Base-by-base conservation (phyloP, 2,329 filamentous ascomycete genomes). In the Cladosporium velox region DNA sequence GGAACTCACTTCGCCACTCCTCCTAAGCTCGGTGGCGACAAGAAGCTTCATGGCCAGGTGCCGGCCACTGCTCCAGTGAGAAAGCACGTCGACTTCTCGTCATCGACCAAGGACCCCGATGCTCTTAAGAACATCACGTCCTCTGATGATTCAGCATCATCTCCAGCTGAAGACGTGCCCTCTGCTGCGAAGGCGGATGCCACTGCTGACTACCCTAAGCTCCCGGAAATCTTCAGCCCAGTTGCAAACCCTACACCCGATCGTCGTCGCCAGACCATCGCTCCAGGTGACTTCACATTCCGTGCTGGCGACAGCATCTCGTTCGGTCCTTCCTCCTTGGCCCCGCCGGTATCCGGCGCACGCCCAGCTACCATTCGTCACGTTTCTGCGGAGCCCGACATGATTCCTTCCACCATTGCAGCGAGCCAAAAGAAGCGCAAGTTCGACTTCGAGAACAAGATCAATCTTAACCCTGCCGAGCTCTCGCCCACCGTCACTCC, bases 31-130 rank as follows among this genome's bases (percentile, higher is more conserved):
- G 66, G 64, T 44, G 66, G 57, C 8, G 32, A 70, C 47, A 52
- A 70, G 69, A 66, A 70, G 78, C 26, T 52, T 11, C 34, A 49
- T 15, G 32, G 44, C 66, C 75, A 81, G 3, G 75, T 76, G 30
- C 79, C 87, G 64, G 88, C 87, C 5, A 92, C 90, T 1, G 90
- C 90, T 8, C 88, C 88, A 35, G 85, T 88, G 28, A 91, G 88
- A 77, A 96, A 96, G 80, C 89, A 87, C 65, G 91, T 96, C 41
- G 88, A 91, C 60, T 97, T 96, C 73, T 92, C 90, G 0, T 89
- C 89, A 1, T 77, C 41, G 85, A 91, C 70, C 70, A 80, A 75
- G 72, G 77, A 67, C 66, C 73, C 73, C 11, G 70, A 76, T 11
- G 65, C 65, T 5, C 52, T 38, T 11, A 65, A 65, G 34, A 59